Evolutionary conservation across 768 basidiomycete species (phyloP).

Genomic region (Lactarius hatsudake): DNA sequence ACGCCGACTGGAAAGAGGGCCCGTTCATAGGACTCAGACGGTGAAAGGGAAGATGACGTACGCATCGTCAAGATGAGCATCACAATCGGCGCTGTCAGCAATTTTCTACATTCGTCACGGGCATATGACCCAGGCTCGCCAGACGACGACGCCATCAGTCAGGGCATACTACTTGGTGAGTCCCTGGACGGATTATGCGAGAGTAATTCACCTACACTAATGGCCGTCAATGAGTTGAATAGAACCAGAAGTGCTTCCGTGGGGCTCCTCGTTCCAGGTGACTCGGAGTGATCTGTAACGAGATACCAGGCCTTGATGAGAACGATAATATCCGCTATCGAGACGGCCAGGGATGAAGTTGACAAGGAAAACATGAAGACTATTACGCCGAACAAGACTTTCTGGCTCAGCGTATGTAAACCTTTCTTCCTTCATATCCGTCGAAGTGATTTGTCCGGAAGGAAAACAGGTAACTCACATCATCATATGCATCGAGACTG

Average conservation of each 20-base stretch:
- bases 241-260: background rate
- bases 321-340: background rate
- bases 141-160: conserved; percentile 5
- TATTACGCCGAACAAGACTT: background rate
- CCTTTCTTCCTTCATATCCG: background rate
- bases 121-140: background rate
- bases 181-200: background rate
- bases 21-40: background rate
- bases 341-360: background rate
- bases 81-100: background rate
- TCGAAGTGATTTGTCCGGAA: background rate
- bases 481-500: background rate
- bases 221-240: background rate
- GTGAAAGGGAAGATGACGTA: background rate
- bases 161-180: background rate
- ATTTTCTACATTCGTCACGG: background rate
- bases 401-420: background rate
- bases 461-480: background rate
- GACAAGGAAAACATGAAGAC: conserved; percentile 4
- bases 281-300: background rate
- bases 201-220: background rate
- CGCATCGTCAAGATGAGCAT: background rate
- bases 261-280: background rate
- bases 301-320: conserved; percentile 1
- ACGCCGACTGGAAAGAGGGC: background rate